phyloP scores from a whole-genome alignment of 805 yeast species.

The Kazachstania martiniae region DNA sequence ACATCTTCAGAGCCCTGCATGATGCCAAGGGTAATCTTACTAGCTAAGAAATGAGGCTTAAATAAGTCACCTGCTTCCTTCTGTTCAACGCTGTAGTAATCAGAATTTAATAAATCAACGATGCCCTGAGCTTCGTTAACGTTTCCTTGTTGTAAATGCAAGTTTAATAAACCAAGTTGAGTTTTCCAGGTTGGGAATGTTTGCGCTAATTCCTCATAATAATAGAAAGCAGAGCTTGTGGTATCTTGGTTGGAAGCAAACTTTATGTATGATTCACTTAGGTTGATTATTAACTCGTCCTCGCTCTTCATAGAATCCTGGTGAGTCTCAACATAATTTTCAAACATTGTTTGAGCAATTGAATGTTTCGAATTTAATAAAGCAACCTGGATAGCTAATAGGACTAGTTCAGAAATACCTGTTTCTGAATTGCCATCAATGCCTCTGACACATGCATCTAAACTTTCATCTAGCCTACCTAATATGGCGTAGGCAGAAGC shows the following conservation, averaged over 20 bases:
- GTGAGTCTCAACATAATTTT: conserved; percentile 33
- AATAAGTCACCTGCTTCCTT: conserved; percentile 20
- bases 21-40: conserved; percentile 52
- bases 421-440: conserved; percentile 35
- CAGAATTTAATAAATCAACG: conserved; percentile 37
- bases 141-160: conserved; percentile 71
- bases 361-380: conserved; percentile 33
- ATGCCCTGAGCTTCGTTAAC: conserved; percentile 73
- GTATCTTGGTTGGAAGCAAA: conserved; percentile 33
- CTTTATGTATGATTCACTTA: conserved; percentile 66
- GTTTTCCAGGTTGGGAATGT: conserved; percentile 40
- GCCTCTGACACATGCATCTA: conserved; percentile 30
- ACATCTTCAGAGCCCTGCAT: conserved; percentile 37
- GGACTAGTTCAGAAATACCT: conserved; percentile 30
- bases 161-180: conserved; percentile 53
- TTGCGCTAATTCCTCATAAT: conserved; percentile 69
- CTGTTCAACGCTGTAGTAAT: conserved; percentile 28
- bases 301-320: conserved; percentile 35
- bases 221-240: conserved; percentile 38
- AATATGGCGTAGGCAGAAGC: conserved; percentile 21
- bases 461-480: conserved; percentile 25
- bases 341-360: conserved; percentile 36
- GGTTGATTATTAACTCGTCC: conserved; percentile 67
- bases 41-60: conserved; percentile 45
- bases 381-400: conserved; percentile 34